These are phyloP conservation scores for Eleusine indica DNA, from an alignment of 176 grass and related monocot species.

Conservation along the genomic window DNA sequence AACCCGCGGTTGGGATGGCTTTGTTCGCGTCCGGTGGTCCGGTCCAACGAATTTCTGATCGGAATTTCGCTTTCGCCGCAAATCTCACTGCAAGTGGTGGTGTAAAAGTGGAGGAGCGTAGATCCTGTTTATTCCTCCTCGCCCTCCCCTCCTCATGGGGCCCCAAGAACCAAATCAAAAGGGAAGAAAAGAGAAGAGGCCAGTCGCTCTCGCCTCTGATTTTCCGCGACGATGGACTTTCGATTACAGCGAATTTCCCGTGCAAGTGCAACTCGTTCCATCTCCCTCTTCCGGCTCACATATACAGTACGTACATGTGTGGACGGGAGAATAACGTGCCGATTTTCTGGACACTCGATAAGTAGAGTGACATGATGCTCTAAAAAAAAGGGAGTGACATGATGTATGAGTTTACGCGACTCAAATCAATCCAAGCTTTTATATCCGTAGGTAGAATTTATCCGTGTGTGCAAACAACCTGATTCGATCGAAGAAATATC, in stretches of 20 bases:
- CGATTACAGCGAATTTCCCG: not conserved
- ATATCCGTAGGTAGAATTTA: too few relatives aligned
- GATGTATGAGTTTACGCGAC: too few relatives aligned
- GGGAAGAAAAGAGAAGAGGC: not conserved
- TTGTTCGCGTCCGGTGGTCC: not conserved
- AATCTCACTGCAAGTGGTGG: conserved; percentile 6
- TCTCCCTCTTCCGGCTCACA: too few relatives aligned
- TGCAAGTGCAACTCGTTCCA: too few relatives aligned
- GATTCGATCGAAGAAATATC: not conserved
- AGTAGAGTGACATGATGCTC: too few relatives aligned
- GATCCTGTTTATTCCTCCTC: not conserved
- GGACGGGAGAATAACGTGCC: not conserved
- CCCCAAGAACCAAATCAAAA: not conserved
- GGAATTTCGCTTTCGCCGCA: not conserved
- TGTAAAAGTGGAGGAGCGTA: too few relatives aligned
- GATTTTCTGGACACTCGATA: not conserved
- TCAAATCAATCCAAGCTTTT: too few relatives aligned
- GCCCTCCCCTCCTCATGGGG: not conserved
- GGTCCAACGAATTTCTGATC: not conserved
- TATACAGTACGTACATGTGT: not conserved
- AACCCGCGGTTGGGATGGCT: not conserved
- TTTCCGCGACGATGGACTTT: not conserved
- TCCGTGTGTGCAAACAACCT: not conserved
- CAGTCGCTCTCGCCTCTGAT: not conserved
- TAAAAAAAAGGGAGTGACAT: too few relatives aligned